These are phyloP conservation scores for Ligustrum vulgare DNA, from an alignment of 257 asterid genomes.

Conservation along the genomic window DNA sequence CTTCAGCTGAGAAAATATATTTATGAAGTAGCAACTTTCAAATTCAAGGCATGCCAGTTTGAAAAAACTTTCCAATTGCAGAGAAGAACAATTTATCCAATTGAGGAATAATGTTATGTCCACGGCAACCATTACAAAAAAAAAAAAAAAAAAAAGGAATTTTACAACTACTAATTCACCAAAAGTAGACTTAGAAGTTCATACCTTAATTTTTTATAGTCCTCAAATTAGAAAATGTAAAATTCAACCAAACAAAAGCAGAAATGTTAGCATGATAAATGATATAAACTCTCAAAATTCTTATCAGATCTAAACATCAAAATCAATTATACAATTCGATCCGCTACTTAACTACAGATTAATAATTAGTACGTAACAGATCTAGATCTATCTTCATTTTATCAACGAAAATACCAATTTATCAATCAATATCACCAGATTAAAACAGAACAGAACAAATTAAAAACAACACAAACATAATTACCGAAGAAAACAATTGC, in stretches of 20 bases:
- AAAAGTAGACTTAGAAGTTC: neutral
- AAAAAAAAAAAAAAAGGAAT: neutral
- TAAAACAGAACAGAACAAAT: neutral
- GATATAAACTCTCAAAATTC: neutral
- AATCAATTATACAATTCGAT: neutral
- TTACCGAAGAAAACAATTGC: conserved; percentile 41
- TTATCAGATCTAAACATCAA: neutral
- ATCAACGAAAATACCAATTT: neutral
- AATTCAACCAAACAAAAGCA: neutral
- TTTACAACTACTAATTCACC: neutral
- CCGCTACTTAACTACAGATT: neutral
- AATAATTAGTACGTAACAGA: neutral
- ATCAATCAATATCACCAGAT: neutral
- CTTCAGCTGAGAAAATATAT: neutral
- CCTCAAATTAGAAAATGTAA: neutral
- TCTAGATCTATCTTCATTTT: neutral
- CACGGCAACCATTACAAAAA: neutral
- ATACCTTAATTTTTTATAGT: neutral
- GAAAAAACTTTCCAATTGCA: neutral
- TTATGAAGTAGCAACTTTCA: neutral
- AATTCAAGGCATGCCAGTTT: neutral
- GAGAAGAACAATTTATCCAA: too few species aligned
- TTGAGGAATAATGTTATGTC: too few species aligned
- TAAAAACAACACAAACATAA: neutral
- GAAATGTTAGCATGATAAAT: neutral